These are phyloP conservation scores for Ogataea henricii DNA, from an alignment of 805 yeast species.

Conservation along the genomic window DNA sequence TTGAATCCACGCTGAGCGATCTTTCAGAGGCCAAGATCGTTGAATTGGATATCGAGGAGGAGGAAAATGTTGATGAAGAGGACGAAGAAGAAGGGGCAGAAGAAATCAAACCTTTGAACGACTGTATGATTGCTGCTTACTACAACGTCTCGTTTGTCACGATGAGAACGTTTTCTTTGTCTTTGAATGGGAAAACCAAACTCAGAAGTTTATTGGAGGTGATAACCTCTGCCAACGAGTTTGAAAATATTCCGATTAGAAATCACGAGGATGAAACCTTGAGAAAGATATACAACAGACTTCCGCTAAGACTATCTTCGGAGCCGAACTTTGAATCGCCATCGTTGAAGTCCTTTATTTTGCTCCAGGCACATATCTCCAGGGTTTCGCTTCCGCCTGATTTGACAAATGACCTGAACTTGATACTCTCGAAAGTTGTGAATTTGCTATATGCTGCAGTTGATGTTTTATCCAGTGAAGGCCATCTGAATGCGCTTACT, in stretches of 20 bases:
- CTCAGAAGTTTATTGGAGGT: constrained; percentile 64
- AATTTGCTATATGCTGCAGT: constrained; percentile 64
- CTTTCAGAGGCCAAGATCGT: constrained; percentile 61
- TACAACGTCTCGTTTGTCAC: constrained; percentile 66
- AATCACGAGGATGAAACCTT: constrained; percentile 56
- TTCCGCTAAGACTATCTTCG: constrained; percentile 60
- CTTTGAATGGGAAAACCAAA: constrained; percentile 56
- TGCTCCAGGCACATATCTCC: constrained; percentile 81
- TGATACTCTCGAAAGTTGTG: constrained; percentile 51
- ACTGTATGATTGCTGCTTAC: constrained; percentile 74
- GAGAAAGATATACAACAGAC: constrained; percentile 50
- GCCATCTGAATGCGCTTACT: constrained; percentile 70
- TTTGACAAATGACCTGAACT: constrained; percentile 54
- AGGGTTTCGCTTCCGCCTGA: constrained; percentile 65
- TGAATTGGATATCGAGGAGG: constrained; percentile 50
- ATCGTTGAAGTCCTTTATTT: constrained; percentile 66
- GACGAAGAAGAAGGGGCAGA: constrained; percentile 42
- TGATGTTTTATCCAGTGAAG: constrained; percentile 79
- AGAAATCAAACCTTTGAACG: constrained; percentile 61
- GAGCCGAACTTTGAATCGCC: constrained; percentile 47
- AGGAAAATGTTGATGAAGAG: constrained; percentile 29
- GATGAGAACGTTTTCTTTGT: constrained; percentile 57
- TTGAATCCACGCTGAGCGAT: constrained; percentile 70
- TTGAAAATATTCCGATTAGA: constrained; percentile 64
- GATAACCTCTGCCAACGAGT: constrained; percentile 69